Evolutionary conservation across 805 yeast genomes (phyloP).

Genomic region (Tetrapisispora nanseiensis): DNA sequence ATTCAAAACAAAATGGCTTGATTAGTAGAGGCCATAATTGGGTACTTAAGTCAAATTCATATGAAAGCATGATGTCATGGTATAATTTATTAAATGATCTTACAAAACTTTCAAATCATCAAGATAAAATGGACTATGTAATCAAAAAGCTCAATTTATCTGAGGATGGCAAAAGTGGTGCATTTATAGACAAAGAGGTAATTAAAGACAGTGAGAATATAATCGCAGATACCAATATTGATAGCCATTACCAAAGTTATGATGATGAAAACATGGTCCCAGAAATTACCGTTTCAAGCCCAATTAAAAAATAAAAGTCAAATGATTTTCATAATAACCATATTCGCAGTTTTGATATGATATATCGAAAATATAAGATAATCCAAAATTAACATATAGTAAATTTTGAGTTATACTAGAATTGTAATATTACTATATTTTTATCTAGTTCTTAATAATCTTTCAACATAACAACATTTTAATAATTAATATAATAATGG

Average conservation of each 20-base stretch:
- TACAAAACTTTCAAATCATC: slow-evolving; percentile 52
- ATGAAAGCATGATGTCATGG: slow-evolving; percentile 71
- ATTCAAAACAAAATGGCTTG: slow-evolving; percentile 65
- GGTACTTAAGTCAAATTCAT: slow-evolving; percentile 82
- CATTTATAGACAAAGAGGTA: not conserved
- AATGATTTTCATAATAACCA: no score
- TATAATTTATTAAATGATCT: slow-evolving; percentile 63
- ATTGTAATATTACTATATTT: not conserved
- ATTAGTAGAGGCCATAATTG: slow-evolving; percentile 80
- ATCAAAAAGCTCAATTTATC: slow-evolving; percentile 6
- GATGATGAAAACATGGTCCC: slow-evolving; percentile 1
- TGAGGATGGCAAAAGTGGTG: not conserved
- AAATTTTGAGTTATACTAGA: not conserved
- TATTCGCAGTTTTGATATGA: no score
- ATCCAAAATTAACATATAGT: no score
- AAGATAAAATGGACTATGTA: slow-evolving; percentile 44
- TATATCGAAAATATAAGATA: no score
- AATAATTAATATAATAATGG: not conserved
- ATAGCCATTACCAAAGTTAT: not conserved
- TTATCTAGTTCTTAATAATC: not conserved
- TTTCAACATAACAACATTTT: not conserved
- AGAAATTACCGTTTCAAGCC: slow-evolving; percentile 1
- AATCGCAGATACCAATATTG: not conserved
- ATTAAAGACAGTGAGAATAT: not conserved
- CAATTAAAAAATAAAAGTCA: not conserved